A percentile compares a stretch with the other conserved stretches of the same genome.
phyloP scores from a whole-genome alignment of 2,329 filamentous ascomycete species.

The Aspergillus floridensis region DNA sequence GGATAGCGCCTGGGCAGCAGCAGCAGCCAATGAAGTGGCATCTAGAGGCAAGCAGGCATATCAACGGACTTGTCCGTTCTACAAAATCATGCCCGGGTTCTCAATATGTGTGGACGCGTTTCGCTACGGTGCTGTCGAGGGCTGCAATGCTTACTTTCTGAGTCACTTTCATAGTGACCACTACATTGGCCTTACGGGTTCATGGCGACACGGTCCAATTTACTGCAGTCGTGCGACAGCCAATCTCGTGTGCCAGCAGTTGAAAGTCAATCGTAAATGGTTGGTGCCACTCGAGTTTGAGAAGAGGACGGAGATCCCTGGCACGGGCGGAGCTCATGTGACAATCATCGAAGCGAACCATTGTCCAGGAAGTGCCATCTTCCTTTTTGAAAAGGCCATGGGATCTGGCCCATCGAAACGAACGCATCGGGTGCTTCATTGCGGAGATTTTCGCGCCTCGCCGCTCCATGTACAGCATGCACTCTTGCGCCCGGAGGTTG shows the following conservation, averaged over 20 bases:
- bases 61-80: constrained; percentile 91
- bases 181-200: constrained; percentile 84
- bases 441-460: constrained; percentile 92
- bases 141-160: constrained; percentile 90
- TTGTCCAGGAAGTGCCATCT: constrained; percentile 90
- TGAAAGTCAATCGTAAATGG: constrained; percentile 82
- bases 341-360: constrained; percentile 98
- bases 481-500: constrained; percentile 70
- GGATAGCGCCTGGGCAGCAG: constrained; percentile 82
- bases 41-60: constrained; percentile 83
- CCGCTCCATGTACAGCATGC: constrained; percentile 79
- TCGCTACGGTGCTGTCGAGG: constrained; percentile 87
- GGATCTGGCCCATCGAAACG: constrained; percentile 60
- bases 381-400: constrained; percentile 79
- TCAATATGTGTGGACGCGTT: constrained; percentile 95
- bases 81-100: constrained; percentile 94
- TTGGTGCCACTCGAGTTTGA: constrained; percentile 86
- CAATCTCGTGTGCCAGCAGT: constrained; percentile 81
- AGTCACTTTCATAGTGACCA: constrained; percentile 99
- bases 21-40: constrained; percentile 73
- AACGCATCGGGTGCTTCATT: constrained; percentile 81
- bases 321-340: constrained; percentile 76
- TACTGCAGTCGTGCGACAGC: constrained; percentile 93
- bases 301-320: constrained; percentile 71
- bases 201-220: constrained; percentile 90